Evolutionary conservation across 2,329 filamentous ascomycete genomes (phyloP).

Genomic region (Ciborinia camelliae): DNA sequence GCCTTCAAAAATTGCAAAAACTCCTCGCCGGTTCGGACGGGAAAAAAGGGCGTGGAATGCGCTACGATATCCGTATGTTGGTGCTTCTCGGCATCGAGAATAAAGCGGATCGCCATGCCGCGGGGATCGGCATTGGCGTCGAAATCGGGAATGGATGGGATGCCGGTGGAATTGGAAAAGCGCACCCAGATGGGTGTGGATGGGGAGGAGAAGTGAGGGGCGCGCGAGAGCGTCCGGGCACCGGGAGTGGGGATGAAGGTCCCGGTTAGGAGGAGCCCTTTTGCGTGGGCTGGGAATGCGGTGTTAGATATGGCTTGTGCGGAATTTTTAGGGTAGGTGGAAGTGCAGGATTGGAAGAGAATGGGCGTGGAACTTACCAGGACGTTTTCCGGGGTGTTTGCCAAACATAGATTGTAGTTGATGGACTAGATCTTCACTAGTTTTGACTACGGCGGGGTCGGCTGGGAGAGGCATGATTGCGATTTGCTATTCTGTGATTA

Average conservation of each 20-base stretch:
- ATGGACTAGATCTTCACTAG: conserved; percentile 12
- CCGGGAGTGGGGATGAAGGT: conserved; percentile 48
- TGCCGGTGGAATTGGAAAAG: conserved; percentile 51
- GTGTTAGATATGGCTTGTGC: background rate
- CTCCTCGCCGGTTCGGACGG: conserved; percentile 49
- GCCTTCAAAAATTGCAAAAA: conserved; percentile 50
- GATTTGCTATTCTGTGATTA: background rate
- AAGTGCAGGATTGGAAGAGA: background rate
- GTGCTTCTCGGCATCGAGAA: conserved; percentile 40
- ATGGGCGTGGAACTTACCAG: background rate
- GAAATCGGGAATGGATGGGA: conserved; percentile 49
- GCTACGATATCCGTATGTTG: conserved; percentile 55
- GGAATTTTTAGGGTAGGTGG: background rate
- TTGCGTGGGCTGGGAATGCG: conserved; percentile 45
- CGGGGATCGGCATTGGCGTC: conserved; percentile 47
- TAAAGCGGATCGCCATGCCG: conserved; percentile 49
- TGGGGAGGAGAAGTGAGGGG: conserved; percentile 46
- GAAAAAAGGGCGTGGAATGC: conserved; percentile 52
- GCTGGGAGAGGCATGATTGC: conserved; percentile 16
- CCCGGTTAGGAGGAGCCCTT: conserved; percentile 50
- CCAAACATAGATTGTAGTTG: conserved; percentile 13
- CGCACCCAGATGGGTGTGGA: conserved; percentile 46
- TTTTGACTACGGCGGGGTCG: conserved; percentile 13
- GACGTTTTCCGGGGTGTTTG: conserved; percentile 15
- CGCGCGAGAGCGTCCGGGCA: conserved; percentile 45